A percentile compares a stretch with the other conserved stretches of the same genome.
These are phyloP conservation scores for Ophidiomyces ophidiicola DNA, from an alignment of 2,329 filamentous ascomycete species.

Conservation along the genomic window DNA sequence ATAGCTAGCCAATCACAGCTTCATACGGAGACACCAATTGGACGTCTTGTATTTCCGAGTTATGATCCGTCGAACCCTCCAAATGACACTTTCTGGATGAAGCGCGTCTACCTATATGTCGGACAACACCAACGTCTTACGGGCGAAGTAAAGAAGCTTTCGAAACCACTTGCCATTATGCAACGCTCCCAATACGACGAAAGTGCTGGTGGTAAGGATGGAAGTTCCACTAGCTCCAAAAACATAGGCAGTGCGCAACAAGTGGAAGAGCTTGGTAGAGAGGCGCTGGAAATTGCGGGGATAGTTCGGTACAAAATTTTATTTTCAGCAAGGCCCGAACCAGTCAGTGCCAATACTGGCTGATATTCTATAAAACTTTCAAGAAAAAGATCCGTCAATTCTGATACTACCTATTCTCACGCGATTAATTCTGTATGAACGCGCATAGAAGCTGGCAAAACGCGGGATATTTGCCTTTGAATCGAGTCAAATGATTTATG, in stretches of 20 bases:
- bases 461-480: too few species aligned
- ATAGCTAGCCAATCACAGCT: conserved; percentile 12
- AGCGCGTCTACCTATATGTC: conserved; percentile 73
- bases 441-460: too few species aligned
- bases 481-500: too few species aligned
- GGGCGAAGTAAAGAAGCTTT: conserved; percentile 80
- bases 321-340: conserved; percentile 75
- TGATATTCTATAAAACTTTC: conserved; percentile 4
- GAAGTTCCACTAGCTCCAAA: conserved; percentile 9
- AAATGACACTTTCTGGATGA: conserved; percentile 64
- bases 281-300: conserved; percentile 69
- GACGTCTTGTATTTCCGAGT: conserved; percentile 65
- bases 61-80: conserved; percentile 44
- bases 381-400: too few species aligned
- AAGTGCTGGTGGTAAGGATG: neutral
- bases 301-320: conserved; percentile 77
- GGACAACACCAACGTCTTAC: conserved; percentile 79
- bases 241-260: conserved; percentile 20
- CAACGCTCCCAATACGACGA: conserved; percentile 38
- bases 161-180: conserved; percentile 67
- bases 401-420: too few species aligned
- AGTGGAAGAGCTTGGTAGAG: conserved; percentile 21
- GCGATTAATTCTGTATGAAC: too few species aligned
- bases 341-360: conserved; percentile 39
- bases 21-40: conserved; percentile 44